These are phyloP conservation scores for Colletotrichum truncatum DNA, from an alignment of 2,329 filamentous ascomycete genomes.

Conservation along the genomic window DNA sequence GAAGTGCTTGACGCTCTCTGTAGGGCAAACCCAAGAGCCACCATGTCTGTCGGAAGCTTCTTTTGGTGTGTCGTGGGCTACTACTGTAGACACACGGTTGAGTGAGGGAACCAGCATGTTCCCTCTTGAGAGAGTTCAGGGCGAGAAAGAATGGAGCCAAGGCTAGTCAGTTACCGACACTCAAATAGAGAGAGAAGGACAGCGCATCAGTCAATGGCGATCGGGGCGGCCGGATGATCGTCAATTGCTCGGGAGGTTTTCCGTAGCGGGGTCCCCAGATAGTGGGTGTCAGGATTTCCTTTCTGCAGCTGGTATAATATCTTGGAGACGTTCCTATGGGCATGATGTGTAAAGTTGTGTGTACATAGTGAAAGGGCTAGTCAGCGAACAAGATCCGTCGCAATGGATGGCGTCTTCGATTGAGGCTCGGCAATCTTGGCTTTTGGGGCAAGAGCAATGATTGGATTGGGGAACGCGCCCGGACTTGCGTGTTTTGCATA, in stretches of 20 bases:
- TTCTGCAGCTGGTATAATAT: too few species aligned
- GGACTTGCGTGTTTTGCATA: conserved; percentile 2
- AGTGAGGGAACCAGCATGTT: conserved; percentile 15
- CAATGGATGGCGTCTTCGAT: conserved; percentile 9
- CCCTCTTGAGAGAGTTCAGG: not conserved
- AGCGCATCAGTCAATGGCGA: not conserved
- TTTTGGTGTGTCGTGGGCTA: not conserved
- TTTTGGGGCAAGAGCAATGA: not conserved
- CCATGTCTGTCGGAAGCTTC: not conserved
- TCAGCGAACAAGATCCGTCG: too few species aligned
- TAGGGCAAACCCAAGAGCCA: too few species aligned
- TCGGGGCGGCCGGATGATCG: conserved; percentile 2
- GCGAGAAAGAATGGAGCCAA: not conserved
- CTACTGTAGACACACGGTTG: not conserved
- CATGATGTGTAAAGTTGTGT: too few species aligned
- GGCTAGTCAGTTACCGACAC: conserved; percentile 4
- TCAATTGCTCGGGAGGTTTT: not conserved
- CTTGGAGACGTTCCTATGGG: too few species aligned
- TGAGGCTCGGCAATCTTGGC: conserved; percentile 28
- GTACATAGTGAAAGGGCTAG: too few species aligned
- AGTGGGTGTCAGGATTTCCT: too few species aligned
- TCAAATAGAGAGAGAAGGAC: not conserved
- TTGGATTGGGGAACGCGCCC: not conserved
- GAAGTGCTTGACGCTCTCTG: too few species aligned
- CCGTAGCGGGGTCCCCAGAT: too few species aligned